phyloP scores from a whole-genome alignment of 768 basidiomycete genomes.

The Lactarius tabidus region DNA sequence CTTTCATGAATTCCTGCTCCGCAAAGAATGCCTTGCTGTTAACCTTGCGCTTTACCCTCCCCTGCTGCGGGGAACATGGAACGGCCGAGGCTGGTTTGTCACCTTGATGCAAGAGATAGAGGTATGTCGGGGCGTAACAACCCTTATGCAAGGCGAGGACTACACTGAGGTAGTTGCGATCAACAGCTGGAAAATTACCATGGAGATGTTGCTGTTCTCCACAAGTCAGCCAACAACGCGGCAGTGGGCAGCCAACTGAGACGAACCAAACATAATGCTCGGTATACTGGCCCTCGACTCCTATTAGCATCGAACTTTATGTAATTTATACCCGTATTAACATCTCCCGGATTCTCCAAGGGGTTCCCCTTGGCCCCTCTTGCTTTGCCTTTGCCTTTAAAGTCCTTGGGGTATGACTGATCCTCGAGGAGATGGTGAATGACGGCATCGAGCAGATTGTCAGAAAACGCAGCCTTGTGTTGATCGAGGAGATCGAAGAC shows the following conservation, averaged over 20 bases:
- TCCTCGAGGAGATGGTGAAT: conserved; percentile 63
- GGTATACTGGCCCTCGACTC: conserved; percentile 45
- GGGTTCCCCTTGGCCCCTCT: conserved; percentile 31
- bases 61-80: conserved; percentile 35
- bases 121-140: conserved; percentile 66
- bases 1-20: conserved; percentile 35
- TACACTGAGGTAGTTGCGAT: conserved; percentile 50
- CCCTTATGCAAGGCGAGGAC: conserved; percentile 36
- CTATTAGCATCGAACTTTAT: conserved; percentile 42
- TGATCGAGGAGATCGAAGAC: conserved; percentile 45
- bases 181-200: conserved; percentile 54
- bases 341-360: conserved; percentile 26
- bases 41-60: conserved; percentile 32
- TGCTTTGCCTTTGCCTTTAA: conserved; percentile 41
- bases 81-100: conserved; percentile 32
- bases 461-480: conserved; percentile 36
- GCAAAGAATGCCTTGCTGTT: neutral
- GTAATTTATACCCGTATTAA: conserved; percentile 50
- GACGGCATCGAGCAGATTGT: conserved; percentile 47
- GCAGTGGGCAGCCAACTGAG: conserved; percentile 15
- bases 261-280: conserved; percentile 50
- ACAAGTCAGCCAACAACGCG: conserved; percentile 11
- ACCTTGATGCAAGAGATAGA: conserved; percentile 44
- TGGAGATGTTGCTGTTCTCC: conserved; percentile 47
- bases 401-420: conserved; percentile 52